Evolutionary conservation across 768 basidiomycete genomes (phyloP).

Genomic region (Tricholoma bakamatsutake): DNA sequence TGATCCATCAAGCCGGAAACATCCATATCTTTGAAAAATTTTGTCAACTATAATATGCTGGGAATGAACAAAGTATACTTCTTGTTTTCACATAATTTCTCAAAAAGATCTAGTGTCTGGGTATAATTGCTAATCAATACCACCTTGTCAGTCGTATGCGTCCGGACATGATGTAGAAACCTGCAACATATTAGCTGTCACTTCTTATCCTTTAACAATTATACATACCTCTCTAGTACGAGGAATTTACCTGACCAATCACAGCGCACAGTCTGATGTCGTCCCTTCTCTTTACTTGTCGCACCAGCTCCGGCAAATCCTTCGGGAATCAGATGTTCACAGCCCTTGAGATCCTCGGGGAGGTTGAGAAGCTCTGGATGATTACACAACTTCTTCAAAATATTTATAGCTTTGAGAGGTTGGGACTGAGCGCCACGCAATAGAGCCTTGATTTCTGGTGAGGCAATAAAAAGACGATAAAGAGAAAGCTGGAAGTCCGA

Average conservation of each 20-base stretch:
- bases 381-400: constrained; percentile 93
- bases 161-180: constrained; percentile 78
- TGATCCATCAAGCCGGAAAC: constrained; percentile 89
- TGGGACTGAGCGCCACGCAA: constrained; percentile 85
- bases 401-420: constrained; percentile 93
- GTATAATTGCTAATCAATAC: constrained; percentile 97
- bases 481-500: constrained; percentile 80
- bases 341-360: constrained; percentile 79
- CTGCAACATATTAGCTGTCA: constrained; percentile 31
- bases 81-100: constrained; percentile 80
- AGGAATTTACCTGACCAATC: constrained; percentile 91
- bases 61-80: constrained; percentile 47
- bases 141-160: constrained; percentile 87
- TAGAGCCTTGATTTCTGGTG: constrained; percentile 86
- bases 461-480: constrained; percentile 87
- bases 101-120: constrained; percentile 90
- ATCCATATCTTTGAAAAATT: constrained; percentile 62
- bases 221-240: constrained; percentile 76
- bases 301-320: constrained; percentile 63
- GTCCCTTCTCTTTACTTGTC: constrained; percentile 34
- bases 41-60: background rate
- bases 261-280: constrained; percentile 54
- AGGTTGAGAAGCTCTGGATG: constrained; percentile 88
- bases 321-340: constrained; percentile 74
- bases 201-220: background rate